Percentiles rank a stretch among this genome's conserved stretches.
phyloP scores from a whole-genome alignment of 345 rosid genomes.

The Capsella bursapastoris region DNA sequence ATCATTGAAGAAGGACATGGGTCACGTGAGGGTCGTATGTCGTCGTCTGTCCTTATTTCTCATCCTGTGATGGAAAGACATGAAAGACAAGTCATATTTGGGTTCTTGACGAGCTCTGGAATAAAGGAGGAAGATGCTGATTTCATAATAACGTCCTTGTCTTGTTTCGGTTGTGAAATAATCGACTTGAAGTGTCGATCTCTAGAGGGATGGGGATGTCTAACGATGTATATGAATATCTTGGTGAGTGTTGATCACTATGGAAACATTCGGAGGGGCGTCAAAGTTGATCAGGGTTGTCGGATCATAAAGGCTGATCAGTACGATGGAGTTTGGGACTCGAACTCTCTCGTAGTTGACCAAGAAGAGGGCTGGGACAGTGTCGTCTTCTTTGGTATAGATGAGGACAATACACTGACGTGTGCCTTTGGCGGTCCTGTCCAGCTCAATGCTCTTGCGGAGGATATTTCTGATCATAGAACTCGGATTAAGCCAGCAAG shows the following conservation, averaged over 20 bases:
- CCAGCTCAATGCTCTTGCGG: not conserved
- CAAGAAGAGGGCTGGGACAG: not conserved
- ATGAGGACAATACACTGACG: not conserved
- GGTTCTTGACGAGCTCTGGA: not conserved
- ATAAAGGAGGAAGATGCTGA: not conserved
- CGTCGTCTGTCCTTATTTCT: not conserved
- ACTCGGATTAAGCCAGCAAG: not conserved
- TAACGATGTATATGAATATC: not conserved
- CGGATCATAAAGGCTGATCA: not conserved
- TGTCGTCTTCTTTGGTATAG: not conserved
- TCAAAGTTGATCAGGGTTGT: not conserved
- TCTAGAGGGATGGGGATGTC: not conserved
- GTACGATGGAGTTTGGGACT: not conserved
- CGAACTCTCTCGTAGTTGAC: not conserved
- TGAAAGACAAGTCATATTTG: not conserved
- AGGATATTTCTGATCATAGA: not conserved
- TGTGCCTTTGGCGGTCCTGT: not conserved
- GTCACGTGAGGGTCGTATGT: not conserved
- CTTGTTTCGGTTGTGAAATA: not conserved
- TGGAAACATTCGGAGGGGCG: not conserved
- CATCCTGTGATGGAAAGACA: not conserved
- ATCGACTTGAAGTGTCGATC: not conserved
- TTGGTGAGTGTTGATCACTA: not conserved
- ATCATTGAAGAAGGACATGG: not conserved
- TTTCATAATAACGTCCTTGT: not conserved